Evolutionary conservation across 345 rosid genomes (phyloP).

Genomic region (Anacardium occidentale): DNA sequence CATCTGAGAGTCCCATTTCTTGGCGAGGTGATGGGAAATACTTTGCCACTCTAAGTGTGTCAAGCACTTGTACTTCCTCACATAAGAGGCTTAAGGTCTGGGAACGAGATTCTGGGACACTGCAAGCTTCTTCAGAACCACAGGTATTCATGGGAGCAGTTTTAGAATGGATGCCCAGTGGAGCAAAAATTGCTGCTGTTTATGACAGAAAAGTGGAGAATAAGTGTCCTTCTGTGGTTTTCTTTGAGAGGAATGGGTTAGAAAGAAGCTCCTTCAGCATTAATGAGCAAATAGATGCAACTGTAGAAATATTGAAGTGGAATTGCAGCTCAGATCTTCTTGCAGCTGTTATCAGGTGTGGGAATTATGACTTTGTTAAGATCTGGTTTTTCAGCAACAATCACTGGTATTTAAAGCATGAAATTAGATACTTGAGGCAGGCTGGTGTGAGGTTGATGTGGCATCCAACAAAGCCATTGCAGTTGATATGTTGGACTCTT

Average conservation of each 20-base stretch:
- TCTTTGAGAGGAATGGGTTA: conserved; percentile 89
- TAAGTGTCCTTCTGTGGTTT: conserved; percentile 57
- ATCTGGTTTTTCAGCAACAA: conserved; percentile 90
- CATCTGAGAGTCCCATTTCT: conserved; percentile 52
- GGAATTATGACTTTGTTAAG: conserved; percentile 56
- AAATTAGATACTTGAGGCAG: conserved; percentile 55
- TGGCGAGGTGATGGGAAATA: conserved; percentile 99
- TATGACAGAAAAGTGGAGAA: conserved; percentile 56
- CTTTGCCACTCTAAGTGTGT: conserved; percentile 60
- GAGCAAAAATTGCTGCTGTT: conserved; percentile 83
- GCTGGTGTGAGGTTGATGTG: conserved; percentile 79
- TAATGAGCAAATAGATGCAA: conserved; percentile 46
- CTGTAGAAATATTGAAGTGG: conserved; percentile 74
- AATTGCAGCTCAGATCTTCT: conserved; percentile 87
- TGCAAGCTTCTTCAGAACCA: conserved; percentile 73
- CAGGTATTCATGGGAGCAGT: conserved; percentile 60
- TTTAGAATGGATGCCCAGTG: conserved; percentile 98
- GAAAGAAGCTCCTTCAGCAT: conserved; percentile 68
- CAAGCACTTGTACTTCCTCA: conserved; percentile 33
- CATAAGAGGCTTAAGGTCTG: conserved; percentile 74
- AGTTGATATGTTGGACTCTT: conserved; percentile 84
- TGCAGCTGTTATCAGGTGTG: conserved; percentile 66
- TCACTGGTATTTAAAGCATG: conserved; percentile 92
- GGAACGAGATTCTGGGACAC: conserved; percentile 83
- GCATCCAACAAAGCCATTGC: conserved; percentile 90